Percentiles rank a stretch among this genome's conserved stretches.
Conservation (phyloP, 495 filamentous ascomycete genomes). For the Beverwykella pulmonaria region DNA sequence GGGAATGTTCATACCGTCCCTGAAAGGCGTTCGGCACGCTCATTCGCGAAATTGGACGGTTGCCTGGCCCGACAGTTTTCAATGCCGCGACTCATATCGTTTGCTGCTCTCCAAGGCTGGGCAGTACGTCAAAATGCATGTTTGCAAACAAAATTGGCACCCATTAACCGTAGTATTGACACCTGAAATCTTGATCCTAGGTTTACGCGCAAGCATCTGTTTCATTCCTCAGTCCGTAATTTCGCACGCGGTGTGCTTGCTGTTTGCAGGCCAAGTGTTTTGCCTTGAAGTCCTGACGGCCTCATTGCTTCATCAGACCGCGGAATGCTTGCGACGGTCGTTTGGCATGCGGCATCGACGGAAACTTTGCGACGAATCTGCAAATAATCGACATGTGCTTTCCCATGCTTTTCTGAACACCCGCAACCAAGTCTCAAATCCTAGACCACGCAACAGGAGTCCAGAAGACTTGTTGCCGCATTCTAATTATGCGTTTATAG, state of each 20-base stretch:
- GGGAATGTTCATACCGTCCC: constrained; percentile 17
- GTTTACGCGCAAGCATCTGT: constrained; percentile 3
- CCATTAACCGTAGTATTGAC: neutral
- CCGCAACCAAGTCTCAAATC: neutral
- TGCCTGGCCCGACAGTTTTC: constrained; percentile 6
- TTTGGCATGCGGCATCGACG: neutral
- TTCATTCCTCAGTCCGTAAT: constrained; percentile 8
- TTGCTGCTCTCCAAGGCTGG: neutral
- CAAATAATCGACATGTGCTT: neutral
- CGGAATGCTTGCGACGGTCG: neutral
- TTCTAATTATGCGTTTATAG: neutral
- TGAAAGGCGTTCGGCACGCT: constrained; percentile 12
- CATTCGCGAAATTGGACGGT: constrained; percentile 32
- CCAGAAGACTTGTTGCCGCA: neutral
- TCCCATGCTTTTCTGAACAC: neutral
- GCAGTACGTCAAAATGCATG: neutral
- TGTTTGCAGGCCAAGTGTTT: neutral
- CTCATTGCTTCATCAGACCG: neutral
- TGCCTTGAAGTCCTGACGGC: neutral
- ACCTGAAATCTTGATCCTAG: constrained; percentile 5
- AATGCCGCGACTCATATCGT: constrained; percentile 4
- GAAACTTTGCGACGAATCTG: neutral
- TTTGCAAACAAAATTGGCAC: constrained; percentile 4
- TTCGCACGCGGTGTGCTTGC: neutral
- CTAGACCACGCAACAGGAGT: neutral